Conservation (phyloP, 192 early-diverging fungal genomes). For the Cetraspora pellucida region DNA sequence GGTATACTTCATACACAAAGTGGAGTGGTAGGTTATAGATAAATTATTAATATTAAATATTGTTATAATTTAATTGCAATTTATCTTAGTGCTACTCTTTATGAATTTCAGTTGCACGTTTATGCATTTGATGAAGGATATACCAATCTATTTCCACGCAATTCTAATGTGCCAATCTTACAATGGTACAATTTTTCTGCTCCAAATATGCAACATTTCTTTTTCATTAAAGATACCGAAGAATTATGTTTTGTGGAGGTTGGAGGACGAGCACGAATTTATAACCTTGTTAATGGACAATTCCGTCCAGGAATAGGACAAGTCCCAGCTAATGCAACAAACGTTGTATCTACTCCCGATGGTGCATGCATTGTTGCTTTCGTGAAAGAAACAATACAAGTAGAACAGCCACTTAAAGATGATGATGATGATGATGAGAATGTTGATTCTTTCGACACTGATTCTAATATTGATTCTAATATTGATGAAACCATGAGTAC, state of each 20-base stretch:
- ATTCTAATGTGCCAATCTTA: neutral
- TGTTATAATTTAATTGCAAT: neutral
- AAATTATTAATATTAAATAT: neutral
- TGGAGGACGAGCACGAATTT: neutral
- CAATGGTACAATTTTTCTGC: neutral
- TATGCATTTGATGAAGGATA: conserved; percentile 1
- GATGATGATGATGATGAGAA: neutral
- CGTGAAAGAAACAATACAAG: neutral
- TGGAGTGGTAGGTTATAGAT: neutral
- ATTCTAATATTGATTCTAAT: neutral
- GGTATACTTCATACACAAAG: neutral
- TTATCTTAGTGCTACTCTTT: neutral
- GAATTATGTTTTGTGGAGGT: conserved; percentile 10
- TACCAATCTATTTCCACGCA: neutral
- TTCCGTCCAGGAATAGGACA: neutral
- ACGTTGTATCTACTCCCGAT: conserved; percentile 8
- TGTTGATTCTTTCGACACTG: neutral
- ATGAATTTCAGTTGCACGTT: neutral
- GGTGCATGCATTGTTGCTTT: conserved; percentile 20
- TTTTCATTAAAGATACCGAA: conserved; percentile 12
- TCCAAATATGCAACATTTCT: conserved; percentile 12
- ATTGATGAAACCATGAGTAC: neutral
- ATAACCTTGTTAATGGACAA: conserved; percentile 3
- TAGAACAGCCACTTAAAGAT: neutral
- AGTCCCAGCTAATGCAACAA: neutral